A percentile compares a stretch with the other conserved stretches of the same genome.
These are phyloP conservation scores for Lanmaoa rubissima DNA, from an alignment of 768 basidiomycete species.

Conservation along the genomic window DNA sequence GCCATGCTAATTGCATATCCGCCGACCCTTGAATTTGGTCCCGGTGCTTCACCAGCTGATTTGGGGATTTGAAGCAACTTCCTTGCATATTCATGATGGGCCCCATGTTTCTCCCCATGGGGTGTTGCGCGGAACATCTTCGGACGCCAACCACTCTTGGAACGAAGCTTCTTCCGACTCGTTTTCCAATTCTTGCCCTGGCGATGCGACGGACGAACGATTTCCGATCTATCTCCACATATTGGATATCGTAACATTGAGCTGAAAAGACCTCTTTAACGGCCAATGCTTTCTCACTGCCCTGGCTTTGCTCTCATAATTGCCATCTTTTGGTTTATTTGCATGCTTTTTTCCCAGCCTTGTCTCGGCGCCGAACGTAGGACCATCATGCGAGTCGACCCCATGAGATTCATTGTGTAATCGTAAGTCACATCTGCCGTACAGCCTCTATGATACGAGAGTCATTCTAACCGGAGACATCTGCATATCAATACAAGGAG, in stretches of 20 bases:
- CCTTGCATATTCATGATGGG: background rate
- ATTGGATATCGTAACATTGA: background rate
- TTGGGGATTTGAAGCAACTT: background rate
- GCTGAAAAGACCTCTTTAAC: too few relatives aligned
- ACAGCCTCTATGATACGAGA: background rate
- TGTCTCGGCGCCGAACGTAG: background rate
- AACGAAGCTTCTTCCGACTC: too few relatives aligned
- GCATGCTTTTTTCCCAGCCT: background rate
- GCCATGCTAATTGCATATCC: background rate
- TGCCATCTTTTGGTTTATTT: background rate
- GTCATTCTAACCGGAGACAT: background rate
- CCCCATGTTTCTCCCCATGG: background rate
- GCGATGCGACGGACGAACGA: too few relatives aligned
- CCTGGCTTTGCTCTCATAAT: too few relatives aligned
- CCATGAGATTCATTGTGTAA: background rate
- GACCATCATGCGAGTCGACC: background rate
- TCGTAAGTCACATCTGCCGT: background rate
- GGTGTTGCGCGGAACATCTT: background rate
- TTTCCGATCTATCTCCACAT: background rate
- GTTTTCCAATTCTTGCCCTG: background rate
- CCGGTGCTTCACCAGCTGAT: background rate
- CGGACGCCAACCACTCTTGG: too few relatives aligned
- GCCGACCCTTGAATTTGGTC: background rate
- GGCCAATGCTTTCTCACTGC: background rate
- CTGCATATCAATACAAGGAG: too few relatives aligned